Percentiles rank a stretch among this genome's conserved stretches.
phyloP scores from a whole-genome alignment of 345 rosid genomes.

The Eucalyptus rudis region DNA sequence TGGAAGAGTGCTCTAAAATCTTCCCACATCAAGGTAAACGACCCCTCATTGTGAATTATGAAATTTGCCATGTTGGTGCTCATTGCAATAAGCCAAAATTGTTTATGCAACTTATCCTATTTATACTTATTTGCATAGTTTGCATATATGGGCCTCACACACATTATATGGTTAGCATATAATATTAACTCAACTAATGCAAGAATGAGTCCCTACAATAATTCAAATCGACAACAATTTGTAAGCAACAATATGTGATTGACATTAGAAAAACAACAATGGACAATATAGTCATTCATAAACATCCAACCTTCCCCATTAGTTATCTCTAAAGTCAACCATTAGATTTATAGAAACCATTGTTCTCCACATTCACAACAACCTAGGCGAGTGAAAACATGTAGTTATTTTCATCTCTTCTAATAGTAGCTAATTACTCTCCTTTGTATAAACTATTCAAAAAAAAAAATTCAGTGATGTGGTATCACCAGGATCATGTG shows the following conservation, averaged over 20 bases:
- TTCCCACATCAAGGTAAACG: background rate
- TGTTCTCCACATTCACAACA: background rate
- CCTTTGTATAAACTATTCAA: background rate
- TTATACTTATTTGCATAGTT: no score
- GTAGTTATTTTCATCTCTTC: background rate
- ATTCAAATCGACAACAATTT: no score
- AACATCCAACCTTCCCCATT: background rate
- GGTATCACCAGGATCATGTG: background rate
- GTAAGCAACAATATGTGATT: background rate
- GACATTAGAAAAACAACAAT: no score
- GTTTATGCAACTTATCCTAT: background rate
- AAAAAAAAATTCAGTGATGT: fast-evolving
- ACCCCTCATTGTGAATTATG: background rate
- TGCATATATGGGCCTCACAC: background rate
- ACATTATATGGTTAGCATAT: background rate
- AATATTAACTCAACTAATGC: no score
- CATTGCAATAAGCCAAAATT: background rate
- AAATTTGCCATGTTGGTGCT: background rate
- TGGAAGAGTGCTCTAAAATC: background rate
- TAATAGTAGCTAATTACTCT: background rate
- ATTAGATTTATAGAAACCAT: no score
- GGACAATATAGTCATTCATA: background rate
- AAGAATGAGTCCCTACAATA: no score
- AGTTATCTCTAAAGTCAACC: background rate
- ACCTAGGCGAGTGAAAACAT: background rate